Base-by-base conservation (phyloP, 805 yeast species). In the Cyberlindnera xylosilytica region DNA sequence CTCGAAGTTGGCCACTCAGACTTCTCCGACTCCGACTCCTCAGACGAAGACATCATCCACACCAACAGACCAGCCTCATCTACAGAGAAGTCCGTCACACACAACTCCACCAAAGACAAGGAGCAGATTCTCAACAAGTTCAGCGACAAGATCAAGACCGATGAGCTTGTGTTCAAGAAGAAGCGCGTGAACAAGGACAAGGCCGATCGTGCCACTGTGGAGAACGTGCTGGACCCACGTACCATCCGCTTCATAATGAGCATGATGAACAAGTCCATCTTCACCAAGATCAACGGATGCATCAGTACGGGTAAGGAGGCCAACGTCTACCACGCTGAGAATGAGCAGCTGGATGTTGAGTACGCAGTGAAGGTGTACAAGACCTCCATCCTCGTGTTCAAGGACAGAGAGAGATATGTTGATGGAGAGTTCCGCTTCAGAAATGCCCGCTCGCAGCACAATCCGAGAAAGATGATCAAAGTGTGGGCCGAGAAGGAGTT, bases 401-500 rank as follows among this genome's bases (percentile, higher is more conserved):
- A 90, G 61, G 99, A 93, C 62, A 72, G 99, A 43, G 98, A 95
- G 57, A 68, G 97, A 53, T 93, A 93, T 57, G 98, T 93, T 15
- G 90, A 85, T 60, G 99, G 99, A 28, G 99, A 93, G 66, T 91
- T 79, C 64, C 70, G 99, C 42, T 93, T 93, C 66, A 70, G 97
- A 57, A 85, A 87, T 58, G 74, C 87, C 6, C 87, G 91, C 54
- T 78, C 80, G 30, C 89, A 87, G 56, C 88, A 89, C 51, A 93
- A 93, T 58, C 98, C 98, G 9, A 74, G 99, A 58, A 91, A 91
- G 60, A 91, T 93, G 97, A 96, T 93, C 49, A 88, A 87, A 62
- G 76, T 90, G 19, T 93, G 99, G 99, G 98, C 99, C 0, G 99
- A 93, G 62, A 93, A 93, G 60, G 99, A 93, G 66, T 91, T 90